These are phyloP conservation scores for Mortierella sp. DNA, from an alignment of 371 early-diverging fungal species.

Conservation along the genomic window DNA sequence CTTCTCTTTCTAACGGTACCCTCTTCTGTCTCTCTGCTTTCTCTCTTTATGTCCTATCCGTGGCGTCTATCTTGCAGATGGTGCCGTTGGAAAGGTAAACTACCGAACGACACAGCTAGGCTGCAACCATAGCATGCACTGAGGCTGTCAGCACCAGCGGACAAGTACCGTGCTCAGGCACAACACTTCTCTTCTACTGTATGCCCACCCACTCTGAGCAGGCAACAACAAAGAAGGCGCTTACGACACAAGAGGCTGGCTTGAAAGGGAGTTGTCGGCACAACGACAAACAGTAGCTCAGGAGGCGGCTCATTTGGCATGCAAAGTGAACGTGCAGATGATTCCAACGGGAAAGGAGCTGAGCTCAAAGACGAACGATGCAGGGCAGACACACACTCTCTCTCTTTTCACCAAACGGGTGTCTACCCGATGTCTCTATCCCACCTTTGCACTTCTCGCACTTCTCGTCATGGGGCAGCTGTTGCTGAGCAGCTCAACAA, in stretches of 20 bases:
- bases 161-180: no score
- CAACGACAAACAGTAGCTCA: conserved; percentile 1
- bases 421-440: no score
- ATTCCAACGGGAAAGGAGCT: conserved; percentile 9
- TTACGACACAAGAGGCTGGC: no score
- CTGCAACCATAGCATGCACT: no score
- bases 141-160: no score
- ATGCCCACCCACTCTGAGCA: background rate
- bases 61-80: conserved; percentile 65
- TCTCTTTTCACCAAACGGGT: background rate
- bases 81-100: conserved; percentile 96
- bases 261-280: conserved; percentile 1
- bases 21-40: background rate
- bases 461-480: background rate
- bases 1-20: no score
- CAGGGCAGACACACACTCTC: background rate
- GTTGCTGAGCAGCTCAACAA: no score
- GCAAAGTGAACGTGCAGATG: conserved; percentile 12
- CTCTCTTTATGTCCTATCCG: background rate
- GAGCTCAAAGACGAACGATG: conserved; percentile 10
- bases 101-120: background rate
- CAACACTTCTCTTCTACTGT: no score
- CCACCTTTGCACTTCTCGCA: no score
- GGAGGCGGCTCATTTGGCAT: conserved; percentile 24
- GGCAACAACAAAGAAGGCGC: no score